Base-by-base conservation (phyloP, 2,329 filamentous ascomycete species). In the Colletotrichum gloeosporioides region DNA sequence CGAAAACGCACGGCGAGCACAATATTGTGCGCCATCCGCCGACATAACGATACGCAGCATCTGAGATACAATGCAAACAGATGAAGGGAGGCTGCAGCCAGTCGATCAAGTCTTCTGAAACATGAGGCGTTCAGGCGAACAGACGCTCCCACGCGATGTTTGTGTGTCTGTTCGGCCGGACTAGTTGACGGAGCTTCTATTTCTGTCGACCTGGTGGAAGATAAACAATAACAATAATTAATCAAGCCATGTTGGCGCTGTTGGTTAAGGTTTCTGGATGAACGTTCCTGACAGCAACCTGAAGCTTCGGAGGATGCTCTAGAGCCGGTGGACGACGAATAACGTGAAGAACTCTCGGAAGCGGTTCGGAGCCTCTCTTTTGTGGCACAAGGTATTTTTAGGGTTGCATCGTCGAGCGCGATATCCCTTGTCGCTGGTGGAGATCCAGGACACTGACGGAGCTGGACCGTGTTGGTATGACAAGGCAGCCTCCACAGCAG, bases 101-200 rank as follows among this genome's bases (percentile, higher is more conserved):
- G 71, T 75, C 71, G 72, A 63, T 77, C 71, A 66, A 62, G 49
- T 75, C 39, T 67, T 76, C 67, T 77, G 75, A 75, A 77, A 77
- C 75, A 76, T 67, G 72, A 67, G 75, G 75, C 75, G 72, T 68
- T 71, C 32, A 75, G 72, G 75, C 75, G 75, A 71, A 75, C 71
- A 77, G 75, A 74, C 75, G 39, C 66, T 67, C 59, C 71, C 59
- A 76, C 49, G 71, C 71, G 61, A 70, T 75, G 63, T 57, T 73
- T 68, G 63, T 53, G 73, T 75, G 44, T 53, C 57, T 32, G 69
- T 73, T 73, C 69, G 70, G 49, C 57, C 39, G 57, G 39, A 55
- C 63, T 68, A 53, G 15, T 32, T 64, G 36, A 49, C 62, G 27
- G 22, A 69, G n/a, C 15, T 64, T 69, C 71, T 76, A 76, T 74